Base-by-base conservation (phyloP, 768 basidiomycete species). In the Leccinum pellstonianum region DNA sequence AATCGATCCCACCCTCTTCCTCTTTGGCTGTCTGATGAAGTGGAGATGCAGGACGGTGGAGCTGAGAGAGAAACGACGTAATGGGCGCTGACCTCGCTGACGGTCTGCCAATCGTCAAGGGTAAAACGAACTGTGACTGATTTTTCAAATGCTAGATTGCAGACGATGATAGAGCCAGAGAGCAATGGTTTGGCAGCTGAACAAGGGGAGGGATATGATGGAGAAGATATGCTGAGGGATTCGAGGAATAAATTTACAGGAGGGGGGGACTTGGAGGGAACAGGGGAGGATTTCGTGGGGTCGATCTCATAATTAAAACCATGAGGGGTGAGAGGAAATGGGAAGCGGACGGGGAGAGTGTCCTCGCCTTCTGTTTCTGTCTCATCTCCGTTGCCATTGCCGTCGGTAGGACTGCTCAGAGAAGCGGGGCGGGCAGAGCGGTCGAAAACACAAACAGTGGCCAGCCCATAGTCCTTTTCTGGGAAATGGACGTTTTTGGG, bases 401-500 rank as follows among this genome's bases (percentile, higher is more conserved):
- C 50, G 25, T 55, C 60, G 1, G 21, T 23, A 10, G 70, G 68
- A 15, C 15, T 67, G 31, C 65, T 61, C 23, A 87, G 79, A 76
- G 76, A 81, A 50, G 83, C 88, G 55, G 87, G 96, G 69, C 80
- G 86, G 55, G 85, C 95, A 57, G 79, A 84, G 66, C 82, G 85
- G 66, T 71, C 82, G 75, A 83, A 91, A 8, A 91, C 61, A 15
- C 83, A 77, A 47, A 91, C 80, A 2, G 82, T 84, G 31, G 83
- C 84, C 23, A 91, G 77, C 1, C 76, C 83, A n/a, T 81, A 79
- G 48, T 82, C 81, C 60, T 83, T 78, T 52, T 82, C 80, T 12
- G 93, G 90, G 66, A 98, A 98, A 70, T 95, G 95, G 0, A 98
- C 95, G 54, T 86, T 88, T 77, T 96, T 96, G 1, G 83, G 84